Percentiles rank a stretch among this genome's conserved stretches.
phyloP scores from a whole-genome alignment of 1,284 basidiomycete genomes.

The Cystobasidium pallidum region DNA sequence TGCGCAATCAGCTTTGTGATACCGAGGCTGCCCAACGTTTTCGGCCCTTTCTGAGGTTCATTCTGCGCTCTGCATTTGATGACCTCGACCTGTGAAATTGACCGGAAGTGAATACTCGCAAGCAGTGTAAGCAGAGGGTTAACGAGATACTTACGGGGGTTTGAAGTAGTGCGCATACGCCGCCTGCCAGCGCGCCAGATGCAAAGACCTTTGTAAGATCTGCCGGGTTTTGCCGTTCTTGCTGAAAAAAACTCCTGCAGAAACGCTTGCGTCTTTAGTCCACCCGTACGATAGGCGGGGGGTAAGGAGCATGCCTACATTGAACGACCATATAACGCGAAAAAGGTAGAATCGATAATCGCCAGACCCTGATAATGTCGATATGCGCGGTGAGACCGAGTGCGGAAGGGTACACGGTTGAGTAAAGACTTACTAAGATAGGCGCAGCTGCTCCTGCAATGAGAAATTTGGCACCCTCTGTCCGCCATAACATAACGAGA shows the following conservation, averaged over 20 bases:
- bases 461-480: slow-evolving; percentile 53
- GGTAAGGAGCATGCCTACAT: slow-evolving; percentile 48
- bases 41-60: slow-evolving; percentile 47
- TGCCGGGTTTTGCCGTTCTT: slow-evolving; percentile 53
- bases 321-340: slow-evolving; percentile 52
- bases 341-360: slow-evolving; percentile 54
- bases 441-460: slow-evolving; percentile 54
- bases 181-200: slow-evolving; percentile 53
- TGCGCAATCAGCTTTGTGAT: slow-evolving; percentile 52
- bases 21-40: slow-evolving; percentile 51
- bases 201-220: slow-evolving; percentile 49
- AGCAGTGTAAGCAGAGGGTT: neutral
- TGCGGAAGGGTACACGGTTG: neutral
- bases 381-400: neutral
- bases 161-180: slow-evolving; percentile 53
- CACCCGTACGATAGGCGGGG: neutral
- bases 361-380: slow-evolving; percentile 47
- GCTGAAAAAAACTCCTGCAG: slow-evolving; percentile 46
- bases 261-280: slow-evolving; percentile 6
- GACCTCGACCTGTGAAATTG: slow-evolving; percentile 52
- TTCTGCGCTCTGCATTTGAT: slow-evolving; percentile 55
- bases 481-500: slow-evolving; percentile 49
- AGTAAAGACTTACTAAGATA: slow-evolving; percentile 48
- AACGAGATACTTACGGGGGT: slow-evolving; percentile 51
- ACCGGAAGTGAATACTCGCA: neutral